Percentiles rank a stretch among this genome's conserved stretches.
Evolutionary conservation across 164 flowering plant genomes (phyloP).

Genomic region (Stephania yunnanensis): DNA sequence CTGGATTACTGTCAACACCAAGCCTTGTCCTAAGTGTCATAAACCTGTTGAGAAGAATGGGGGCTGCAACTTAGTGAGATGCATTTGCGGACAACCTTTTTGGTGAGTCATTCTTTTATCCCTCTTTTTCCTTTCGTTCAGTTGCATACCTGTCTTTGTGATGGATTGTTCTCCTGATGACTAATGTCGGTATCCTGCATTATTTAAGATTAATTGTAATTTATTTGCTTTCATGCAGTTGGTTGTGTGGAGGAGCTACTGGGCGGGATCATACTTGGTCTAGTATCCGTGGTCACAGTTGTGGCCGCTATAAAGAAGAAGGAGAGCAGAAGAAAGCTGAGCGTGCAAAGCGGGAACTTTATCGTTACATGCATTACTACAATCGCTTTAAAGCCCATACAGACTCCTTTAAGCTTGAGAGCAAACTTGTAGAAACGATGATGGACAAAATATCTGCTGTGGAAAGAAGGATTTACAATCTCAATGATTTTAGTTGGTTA

Average conservation of each 20-base stretch:
- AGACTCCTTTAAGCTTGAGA: slow-evolving; percentile 50
- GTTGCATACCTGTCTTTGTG: background rate
- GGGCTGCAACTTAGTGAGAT: slow-evolving; percentile 73
- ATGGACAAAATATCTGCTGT: slow-evolving; percentile 22
- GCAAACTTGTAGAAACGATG: slow-evolving; percentile 34
- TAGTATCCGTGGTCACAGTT: slow-evolving; percentile 40
- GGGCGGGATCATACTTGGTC: slow-evolving; percentile 49
- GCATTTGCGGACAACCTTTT: slow-evolving; percentile 74
- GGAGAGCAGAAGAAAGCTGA: slow-evolving; percentile 21
- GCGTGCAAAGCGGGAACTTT: slow-evolving; percentile 38
- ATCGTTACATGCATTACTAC: slow-evolving; percentile 54
- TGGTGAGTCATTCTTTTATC: slow-evolving; percentile 45
- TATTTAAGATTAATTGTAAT: too few relatives aligned
- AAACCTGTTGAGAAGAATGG: slow-evolving; percentile 91
- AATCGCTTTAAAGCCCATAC: slow-evolving; percentile 49
- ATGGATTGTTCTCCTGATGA: background rate
- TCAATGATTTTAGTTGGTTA: slow-evolving; percentile 42
- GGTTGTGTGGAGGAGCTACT: slow-evolving; percentile 64
- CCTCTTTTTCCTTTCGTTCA: background rate
- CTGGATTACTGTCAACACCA: slow-evolving; percentile 81
- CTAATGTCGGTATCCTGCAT: too few relatives aligned
- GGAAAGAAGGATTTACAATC: slow-evolving; percentile 27
- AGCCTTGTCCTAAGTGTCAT: slow-evolving; percentile 81
- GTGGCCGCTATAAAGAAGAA: slow-evolving; percentile 49
- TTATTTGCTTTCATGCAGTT: slow-evolving; percentile 25